Evolutionary conservation across 352 stramenopile species (phyloP), one percentile per base, ranked within the genome.

Genomic region (Globisporangium cylindrosporum): DNA sequence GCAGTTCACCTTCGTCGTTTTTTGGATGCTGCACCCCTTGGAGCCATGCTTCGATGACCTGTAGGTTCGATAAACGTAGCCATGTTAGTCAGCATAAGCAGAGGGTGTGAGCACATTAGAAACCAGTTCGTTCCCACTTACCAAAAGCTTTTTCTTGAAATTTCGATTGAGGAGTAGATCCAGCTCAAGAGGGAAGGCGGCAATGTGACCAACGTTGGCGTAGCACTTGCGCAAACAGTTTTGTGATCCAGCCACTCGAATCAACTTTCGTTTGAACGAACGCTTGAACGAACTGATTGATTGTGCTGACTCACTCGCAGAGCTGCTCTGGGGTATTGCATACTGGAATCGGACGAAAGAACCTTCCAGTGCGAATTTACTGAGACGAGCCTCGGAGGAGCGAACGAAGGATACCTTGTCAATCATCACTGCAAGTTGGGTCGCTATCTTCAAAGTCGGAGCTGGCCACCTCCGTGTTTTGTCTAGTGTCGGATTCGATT

Each of bases 1-100:
- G 38, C 25, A 86, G 70, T 15, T 43, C 71, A 10, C 43, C 59
- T 1, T 81, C 66, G 1, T 57, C 27, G 8, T 59, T 34, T 4
- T 61, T 64, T 18, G 34, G 18, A 1, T n/a, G 43, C 25, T 77
- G 15, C 4, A 62, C 29, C 12, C 10, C 36, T 29, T 82, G 38
- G 20, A 74, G 18, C 79, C 79, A 86, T 0, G 74, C 57, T 73
- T 86, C 79, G 5, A 84, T 20, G 15, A 86, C 81, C 79, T 86
- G 49, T n/a, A 51, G 43, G 18, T 51, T 51, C 18, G 18, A 51
- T n/a, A 24, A 22, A 51, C 43, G 43, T 6, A 51, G 43, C 18
- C 6, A 22, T 51, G 20, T 51, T n/a, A 51, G 43, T 20, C 36
- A 27, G 32, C 14, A 46, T 59, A 69, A 27, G 10, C 20, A 27